Conservation (phyloP, 257 asterid genomes). For the Fraxinus cuspidata region DNA sequence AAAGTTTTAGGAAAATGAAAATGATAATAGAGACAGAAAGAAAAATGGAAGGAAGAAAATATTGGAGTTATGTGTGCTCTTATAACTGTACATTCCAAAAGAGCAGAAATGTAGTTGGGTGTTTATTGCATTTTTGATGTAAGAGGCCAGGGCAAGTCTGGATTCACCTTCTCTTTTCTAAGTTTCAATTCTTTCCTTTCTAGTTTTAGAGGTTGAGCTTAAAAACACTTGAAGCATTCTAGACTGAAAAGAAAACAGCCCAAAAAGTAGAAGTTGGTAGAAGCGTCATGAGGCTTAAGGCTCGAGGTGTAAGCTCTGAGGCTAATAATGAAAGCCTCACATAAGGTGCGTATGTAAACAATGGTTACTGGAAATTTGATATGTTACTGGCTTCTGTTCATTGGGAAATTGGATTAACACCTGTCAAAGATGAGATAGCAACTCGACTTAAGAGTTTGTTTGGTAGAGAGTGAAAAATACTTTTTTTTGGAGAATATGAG, state of each 20-base stretch:
- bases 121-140: background rate
- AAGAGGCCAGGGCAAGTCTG: background rate
- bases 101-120: background rate
- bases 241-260: background rate
- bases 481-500: no score
- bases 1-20: background rate
- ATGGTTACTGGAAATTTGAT: background rate
- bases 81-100: background rate
- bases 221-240: background rate
- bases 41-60: background rate
- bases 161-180: background rate
- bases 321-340: background rate
- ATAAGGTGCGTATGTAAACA: background rate
- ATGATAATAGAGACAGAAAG: background rate
- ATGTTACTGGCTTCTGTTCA: background rate
- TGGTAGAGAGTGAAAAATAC: no score
- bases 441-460: background rate
- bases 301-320: background rate
- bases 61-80: background rate
- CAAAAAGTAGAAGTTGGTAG: background rate
- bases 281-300: background rate
- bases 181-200: background rate
- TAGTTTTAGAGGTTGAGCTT: background rate
- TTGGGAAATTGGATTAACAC: conserved; percentile 7
- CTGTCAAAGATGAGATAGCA: background rate